Evolutionary conservation across 2,329 filamentous ascomycete genomes (phyloP), one percentile per base, ranked within the genome.

Genomic region (Neoscytalidium dimidiatum): DNA sequence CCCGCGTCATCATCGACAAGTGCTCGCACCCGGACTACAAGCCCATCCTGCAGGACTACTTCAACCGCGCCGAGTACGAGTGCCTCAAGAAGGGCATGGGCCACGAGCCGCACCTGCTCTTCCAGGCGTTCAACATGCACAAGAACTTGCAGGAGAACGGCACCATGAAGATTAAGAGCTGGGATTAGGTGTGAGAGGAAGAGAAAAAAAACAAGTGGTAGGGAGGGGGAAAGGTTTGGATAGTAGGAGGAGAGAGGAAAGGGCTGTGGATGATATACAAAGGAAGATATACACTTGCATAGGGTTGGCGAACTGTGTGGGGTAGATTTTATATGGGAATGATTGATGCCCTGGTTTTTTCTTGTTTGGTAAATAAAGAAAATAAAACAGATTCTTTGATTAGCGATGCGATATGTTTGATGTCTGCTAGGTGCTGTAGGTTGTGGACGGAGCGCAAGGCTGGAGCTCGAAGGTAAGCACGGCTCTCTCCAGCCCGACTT

Each of bases 51-150:
- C 83, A 85, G 75, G 90, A 91, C 73, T 96, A 96, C 82, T 89
- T 94, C 69, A 88, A 94, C 69, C 91, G 90, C 78, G 92, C 93
- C 41, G 93, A 96, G 81, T 92, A 85, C 72, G 91, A 96, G 81
- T 95, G 92, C 76, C 79, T 96, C 77, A 86, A 84, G 77, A 94
- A 92, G 85, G 93, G 92, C 21, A 92, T 90, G 92, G 92, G 92
- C 21, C 92, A 96, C 78, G 91, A 96, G 84, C 93, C 93, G 28
- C 92, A 96, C 78, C 80, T 96, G 75, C 82, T 96, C 68, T 96
- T 89, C 85, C 91, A 96, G 79, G 84, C 85, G 52, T 96, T 96
- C 77, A 92, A 96, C 78, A 91, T 96, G 88, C 93, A 96, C 81
- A 89, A 89, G 84, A 91, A 92, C 68, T 79, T 96, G 66, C 81